Conservation (phyloP, 345 rosid genomes). For the Turritis glabra region DNA sequence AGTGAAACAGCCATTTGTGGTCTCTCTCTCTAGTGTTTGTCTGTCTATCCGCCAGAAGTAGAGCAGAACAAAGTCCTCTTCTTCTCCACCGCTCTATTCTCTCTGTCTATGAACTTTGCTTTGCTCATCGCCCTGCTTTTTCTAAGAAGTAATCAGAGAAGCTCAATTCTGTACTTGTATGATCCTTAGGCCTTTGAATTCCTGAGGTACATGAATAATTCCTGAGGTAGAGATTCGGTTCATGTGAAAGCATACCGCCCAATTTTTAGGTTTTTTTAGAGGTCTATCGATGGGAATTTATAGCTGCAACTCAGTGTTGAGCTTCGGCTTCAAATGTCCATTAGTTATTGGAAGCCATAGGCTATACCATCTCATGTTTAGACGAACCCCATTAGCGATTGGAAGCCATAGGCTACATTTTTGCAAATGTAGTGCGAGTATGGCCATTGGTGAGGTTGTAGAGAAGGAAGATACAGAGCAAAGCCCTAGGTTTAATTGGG, state of each 20-base stretch:
- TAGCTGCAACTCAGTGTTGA: conserved; percentile 30
- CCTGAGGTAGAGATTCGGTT: too few relatives aligned
- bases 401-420: conserved; percentile 26
- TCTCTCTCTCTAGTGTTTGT: not conserved
- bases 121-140: not conserved
- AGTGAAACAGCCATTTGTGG: not conserved
- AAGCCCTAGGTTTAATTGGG: conserved; percentile 57
- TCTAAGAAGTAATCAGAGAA: not conserved
- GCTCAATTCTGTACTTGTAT: not conserved
- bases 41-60: conserved; percentile 9
- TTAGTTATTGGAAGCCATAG: conserved; percentile 19
- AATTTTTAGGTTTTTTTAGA: too few relatives aligned
- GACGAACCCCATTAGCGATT: conserved; percentile 18
- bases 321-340: conserved; percentile 27
- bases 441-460: conserved; percentile 19
- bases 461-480: conserved; percentile 28
- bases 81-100: conserved; percentile 11
- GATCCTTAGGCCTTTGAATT: conserved; percentile 10
- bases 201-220: conserved; percentile 14
- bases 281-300: conserved; percentile 37
- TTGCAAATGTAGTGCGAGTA: conserved; percentile 25
- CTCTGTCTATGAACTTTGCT: conserved; percentile 3
- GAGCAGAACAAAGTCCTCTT: not conserved
- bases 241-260: too few relatives aligned
- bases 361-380: conserved; percentile 13